Base-by-base conservation (phyloP, 345 rosid genomes). In the Stellera chamaejasme region DNA sequence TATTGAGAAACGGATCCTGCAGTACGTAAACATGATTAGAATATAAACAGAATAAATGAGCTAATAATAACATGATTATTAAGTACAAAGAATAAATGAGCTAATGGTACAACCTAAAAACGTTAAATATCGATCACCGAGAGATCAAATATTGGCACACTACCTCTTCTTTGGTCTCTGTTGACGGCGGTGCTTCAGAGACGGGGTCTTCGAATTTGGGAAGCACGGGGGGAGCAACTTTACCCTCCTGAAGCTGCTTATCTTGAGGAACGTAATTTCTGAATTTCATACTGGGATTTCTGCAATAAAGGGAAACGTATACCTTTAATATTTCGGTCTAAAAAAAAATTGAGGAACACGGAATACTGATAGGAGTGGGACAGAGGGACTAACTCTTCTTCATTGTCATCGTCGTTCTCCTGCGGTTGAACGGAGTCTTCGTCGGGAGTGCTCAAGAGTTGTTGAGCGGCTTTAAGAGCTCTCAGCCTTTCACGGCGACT, bases 221-320 rank as follows among this genome's bases (percentile, higher is more conserved):
- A 11, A 89, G 78, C 66, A 71, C 85, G 0, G 95, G 97, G 10
- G 97, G 96, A 52, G 83, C 83, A 52, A 93, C 72, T 74, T 87
- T 87, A 62, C 82, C 88, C 63, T 82, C 94, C 67, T 84, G 99
- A 68, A 93, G 99, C 56, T 81, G 85, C 81, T 79, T 80, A 69
- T 75, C 96, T 59, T 89, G 95, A n/a, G 99, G 99, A 48, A 93
- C 88, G 60, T 93, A 93, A 63, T 93, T 89, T 52, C 97, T 80
- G 69, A 93, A 93, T 59, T 89, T 93, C 96, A 89, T 77, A 56
- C 73, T 70, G 43, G 65, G 82, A 64, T 70, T 81, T 50, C 98
- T 86, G 79, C 62, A 50, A 14, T 55, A 66, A 28, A 66, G 43
- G 45, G 32, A 14, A 44, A 55, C 50, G 47, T 15, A 32, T 32